Conservation (phyloP, 2,329 filamentous ascomycete genomes). For the Fusarium solani-melongenae region DNA sequence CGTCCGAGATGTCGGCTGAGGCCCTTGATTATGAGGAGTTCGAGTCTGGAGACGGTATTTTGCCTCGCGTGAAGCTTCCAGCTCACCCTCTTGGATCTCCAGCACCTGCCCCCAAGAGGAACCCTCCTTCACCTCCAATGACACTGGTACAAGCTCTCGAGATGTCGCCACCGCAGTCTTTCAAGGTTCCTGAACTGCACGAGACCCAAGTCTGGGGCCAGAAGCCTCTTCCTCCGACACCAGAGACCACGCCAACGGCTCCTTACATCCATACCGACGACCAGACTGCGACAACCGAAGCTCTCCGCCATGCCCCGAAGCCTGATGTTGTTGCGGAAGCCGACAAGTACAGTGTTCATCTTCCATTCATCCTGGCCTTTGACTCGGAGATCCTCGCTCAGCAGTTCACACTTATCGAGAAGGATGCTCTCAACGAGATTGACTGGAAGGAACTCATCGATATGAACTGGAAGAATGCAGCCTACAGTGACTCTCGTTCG, state of each 20-base stretch:
- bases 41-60: conserved; percentile 39
- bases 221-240: conserved; percentile 53
- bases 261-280: conserved; percentile 48
- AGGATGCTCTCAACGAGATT: conserved; percentile 86
- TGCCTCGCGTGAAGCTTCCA: conserved; percentile 44
- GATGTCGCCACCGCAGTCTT: conserved; percentile 40
- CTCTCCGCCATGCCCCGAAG: conserved; percentile 50
- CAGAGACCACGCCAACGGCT: conserved; percentile 60
- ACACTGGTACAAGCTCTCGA: conserved; percentile 43
- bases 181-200: conserved; percentile 39
- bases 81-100: conserved; percentile 50
- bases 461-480: conserved; percentile 81
- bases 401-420: conserved; percentile 87
- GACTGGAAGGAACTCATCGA: conserved; percentile 90
- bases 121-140: conserved; percentile 44
- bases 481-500: conserved; percentile 73
- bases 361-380: conserved; percentile 85
- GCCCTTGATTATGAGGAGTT: conserved; percentile 57
- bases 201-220: conserved; percentile 39
- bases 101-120: conserved; percentile 44
- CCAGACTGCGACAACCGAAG: conserved; percentile 49
- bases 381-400: conserved; percentile 83
- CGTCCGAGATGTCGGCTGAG: conserved; percentile 71
- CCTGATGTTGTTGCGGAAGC: conserved; percentile 43
- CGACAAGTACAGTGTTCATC: conserved; percentile 65